These are phyloP conservation scores for Blastocystis sp. DNA, from an alignment of 352 stramenopile species.

Conservation along the genomic window DNA sequence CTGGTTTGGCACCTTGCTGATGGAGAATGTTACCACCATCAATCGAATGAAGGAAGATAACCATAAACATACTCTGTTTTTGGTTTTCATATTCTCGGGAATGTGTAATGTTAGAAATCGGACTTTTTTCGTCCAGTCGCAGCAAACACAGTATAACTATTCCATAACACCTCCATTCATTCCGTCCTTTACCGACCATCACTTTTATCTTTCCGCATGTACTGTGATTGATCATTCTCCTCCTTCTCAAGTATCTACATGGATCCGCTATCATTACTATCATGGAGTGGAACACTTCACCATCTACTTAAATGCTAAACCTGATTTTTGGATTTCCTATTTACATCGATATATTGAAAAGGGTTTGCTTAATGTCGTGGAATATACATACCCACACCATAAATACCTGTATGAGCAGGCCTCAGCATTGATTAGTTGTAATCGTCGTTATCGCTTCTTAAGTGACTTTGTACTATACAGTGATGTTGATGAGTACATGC, in stretches of 20 bases:
- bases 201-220: conserved; percentile 16
- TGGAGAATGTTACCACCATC: not conserved
- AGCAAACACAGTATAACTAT: not conserved
- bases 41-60: conserved; percentile 12
- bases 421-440: not conserved
- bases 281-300: conserved; percentile 52
- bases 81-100: not conserved
- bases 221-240: not conserved
- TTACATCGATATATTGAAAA: not conserved
- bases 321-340: not conserved
- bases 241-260: not conserved
- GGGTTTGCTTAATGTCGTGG: conserved; percentile 14
- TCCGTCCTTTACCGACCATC: not conserved
- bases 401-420: conserved; percentile 15
- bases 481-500: conserved; percentile 48
- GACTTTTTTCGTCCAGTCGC: not conserved
- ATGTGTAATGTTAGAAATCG: not conserved
- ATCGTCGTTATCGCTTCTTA: conserved; percentile 36
- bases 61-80: conserved; percentile 36
- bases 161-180: not conserved
- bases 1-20: not conserved
- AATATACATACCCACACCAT: conserved; percentile 33
- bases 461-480: conserved; percentile 25
- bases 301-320: conserved; percentile 20
- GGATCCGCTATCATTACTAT: conserved; percentile 34